phyloP scores from a whole-genome alignment of 2,329 filamentous ascomycete species.

The Conoideocrella luteorostrata region DNA sequence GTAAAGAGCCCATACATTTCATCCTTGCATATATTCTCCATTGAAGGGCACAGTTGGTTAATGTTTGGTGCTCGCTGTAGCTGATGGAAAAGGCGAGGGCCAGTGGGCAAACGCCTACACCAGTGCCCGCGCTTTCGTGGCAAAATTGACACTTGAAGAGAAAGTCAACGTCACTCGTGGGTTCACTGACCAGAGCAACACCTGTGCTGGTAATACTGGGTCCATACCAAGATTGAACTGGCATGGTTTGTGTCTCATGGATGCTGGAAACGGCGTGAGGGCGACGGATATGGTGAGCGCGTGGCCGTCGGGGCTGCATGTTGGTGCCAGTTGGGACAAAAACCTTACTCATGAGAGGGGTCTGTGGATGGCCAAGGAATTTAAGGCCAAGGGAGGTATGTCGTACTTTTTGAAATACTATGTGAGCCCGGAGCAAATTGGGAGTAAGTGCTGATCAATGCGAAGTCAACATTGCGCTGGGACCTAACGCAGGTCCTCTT shows the following conservation, averaged over 20 bases:
- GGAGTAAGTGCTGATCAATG: too few species aligned
- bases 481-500: conserved; percentile 63
- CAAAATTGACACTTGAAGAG: conserved; percentile 59
- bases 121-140: conserved; percentile 50
- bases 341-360: conserved; percentile 46
- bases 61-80: too few species aligned
- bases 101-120: conserved; percentile 52
- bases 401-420: background rate
- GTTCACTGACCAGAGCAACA: conserved; percentile 43
- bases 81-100: conserved; percentile 25
- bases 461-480: conserved; percentile 60
- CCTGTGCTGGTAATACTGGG: conserved; percentile 42
- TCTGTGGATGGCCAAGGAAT: conserved; percentile 49
- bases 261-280: conserved; percentile 43
- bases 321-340: conserved; percentile 47
- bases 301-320: conserved; percentile 41
- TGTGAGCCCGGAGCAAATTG: too few species aligned
- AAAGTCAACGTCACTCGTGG: conserved; percentile 49
- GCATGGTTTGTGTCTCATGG: conserved; percentile 42
- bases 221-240: conserved; percentile 37
- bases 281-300: conserved; percentile 42
- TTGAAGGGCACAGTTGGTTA: too few species aligned
- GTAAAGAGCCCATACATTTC: conserved; percentile 2
- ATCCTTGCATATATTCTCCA: too few species aligned
- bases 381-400: conserved; percentile 51